phyloP scores from a whole-genome alignment of 306 rosid genomes.

The Malus asiatica region DNA sequence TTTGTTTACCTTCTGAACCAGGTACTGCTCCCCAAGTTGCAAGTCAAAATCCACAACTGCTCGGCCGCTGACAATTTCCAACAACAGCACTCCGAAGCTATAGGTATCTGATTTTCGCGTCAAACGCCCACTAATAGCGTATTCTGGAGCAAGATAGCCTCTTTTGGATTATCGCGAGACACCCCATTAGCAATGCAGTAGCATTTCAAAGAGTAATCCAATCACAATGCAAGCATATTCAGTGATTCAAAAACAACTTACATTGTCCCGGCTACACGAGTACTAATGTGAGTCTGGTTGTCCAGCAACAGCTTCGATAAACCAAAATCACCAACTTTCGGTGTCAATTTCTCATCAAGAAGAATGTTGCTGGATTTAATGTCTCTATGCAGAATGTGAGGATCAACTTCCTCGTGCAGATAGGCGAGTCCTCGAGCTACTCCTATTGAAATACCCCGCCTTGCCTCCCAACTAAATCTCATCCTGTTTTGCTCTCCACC shows the following conservation, averaged over 20 bases:
- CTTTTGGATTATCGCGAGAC: constrained; percentile 28
- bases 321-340: constrained; percentile 83
- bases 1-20: constrained; percentile 73
- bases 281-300: constrained; percentile 62
- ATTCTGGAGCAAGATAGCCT: constrained; percentile 96
- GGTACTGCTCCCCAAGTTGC: constrained; percentile 52
- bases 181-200: constrained; percentile 29
- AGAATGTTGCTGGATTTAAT: constrained; percentile 84
- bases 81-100: constrained; percentile 72
- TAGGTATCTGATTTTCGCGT: constrained; percentile 88
- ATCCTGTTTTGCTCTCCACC: constrained; percentile 54
- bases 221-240: neutral
- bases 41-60: constrained; percentile 47
- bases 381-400: constrained; percentile 81
- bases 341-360: constrained; percentile 50
- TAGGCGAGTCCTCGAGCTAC: constrained; percentile 68
- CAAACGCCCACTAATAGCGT: constrained; percentile 72
- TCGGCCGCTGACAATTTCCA: constrained; percentile 67
- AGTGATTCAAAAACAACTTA: constrained; percentile 28
- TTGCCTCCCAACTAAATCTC: constrained; percentile 57
- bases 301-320: constrained; percentile 62
- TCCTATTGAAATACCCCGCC: constrained; percentile 53
- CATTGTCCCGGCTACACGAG: constrained; percentile 96
- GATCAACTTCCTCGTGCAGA: constrained; percentile 68
- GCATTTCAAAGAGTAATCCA: neutral